phyloP scores from a whole-genome alignment of 768 basidiomycete species.

The Leccinum rimulosum region DNA sequence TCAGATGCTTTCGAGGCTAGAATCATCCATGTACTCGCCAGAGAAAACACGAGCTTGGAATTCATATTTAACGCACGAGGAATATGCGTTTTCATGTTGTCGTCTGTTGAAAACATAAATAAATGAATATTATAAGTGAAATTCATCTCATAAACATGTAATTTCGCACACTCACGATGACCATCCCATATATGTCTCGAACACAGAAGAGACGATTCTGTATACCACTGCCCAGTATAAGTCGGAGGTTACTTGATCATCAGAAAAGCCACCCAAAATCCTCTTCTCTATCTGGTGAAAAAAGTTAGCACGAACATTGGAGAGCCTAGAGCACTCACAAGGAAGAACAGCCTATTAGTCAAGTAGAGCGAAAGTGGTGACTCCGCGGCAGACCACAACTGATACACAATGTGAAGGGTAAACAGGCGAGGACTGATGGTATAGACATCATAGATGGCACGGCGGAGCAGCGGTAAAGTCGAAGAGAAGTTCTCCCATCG shows the following conservation, averaged over 20 bases:
- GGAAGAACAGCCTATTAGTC: slow-evolving; percentile 21
- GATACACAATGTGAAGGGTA: slow-evolving; percentile 1
- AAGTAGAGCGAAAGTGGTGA: slow-evolving; percentile 21
- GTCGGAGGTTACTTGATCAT: neutral
- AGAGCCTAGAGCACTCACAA: slow-evolving; percentile 9
- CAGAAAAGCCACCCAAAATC: slow-evolving; percentile 3
- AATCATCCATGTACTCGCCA: neutral
- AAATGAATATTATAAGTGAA: too few relatives aligned
- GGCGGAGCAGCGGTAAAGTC: slow-evolving; percentile 6
- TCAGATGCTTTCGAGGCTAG: neutral
- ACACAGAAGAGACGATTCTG: slow-evolving; percentile 14
- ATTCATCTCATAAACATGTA: too few relatives aligned
- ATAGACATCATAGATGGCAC: slow-evolving; percentile 22
- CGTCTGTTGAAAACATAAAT: slow-evolving; percentile 1
- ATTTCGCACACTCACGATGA: slow-evolving; percentile 14
- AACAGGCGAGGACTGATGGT: slow-evolving; percentile 21
- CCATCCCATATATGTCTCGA: slow-evolving; percentile 15
- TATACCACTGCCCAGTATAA: slow-evolving; percentile 14
- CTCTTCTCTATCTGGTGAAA: slow-evolving; percentile 21
- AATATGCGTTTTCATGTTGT: slow-evolving; percentile 3
- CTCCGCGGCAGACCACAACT: slow-evolving; percentile 22
- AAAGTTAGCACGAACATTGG: neutral
- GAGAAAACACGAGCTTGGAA: slow-evolving; percentile 21
- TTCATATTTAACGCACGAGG: slow-evolving; percentile 20
- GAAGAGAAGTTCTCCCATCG: slow-evolving; percentile 7